These are phyloP conservation scores for Aspergillus fumigatus DNA, from an alignment of 2,329 filamentous ascomycete species.

Conservation along the genomic window DNA sequence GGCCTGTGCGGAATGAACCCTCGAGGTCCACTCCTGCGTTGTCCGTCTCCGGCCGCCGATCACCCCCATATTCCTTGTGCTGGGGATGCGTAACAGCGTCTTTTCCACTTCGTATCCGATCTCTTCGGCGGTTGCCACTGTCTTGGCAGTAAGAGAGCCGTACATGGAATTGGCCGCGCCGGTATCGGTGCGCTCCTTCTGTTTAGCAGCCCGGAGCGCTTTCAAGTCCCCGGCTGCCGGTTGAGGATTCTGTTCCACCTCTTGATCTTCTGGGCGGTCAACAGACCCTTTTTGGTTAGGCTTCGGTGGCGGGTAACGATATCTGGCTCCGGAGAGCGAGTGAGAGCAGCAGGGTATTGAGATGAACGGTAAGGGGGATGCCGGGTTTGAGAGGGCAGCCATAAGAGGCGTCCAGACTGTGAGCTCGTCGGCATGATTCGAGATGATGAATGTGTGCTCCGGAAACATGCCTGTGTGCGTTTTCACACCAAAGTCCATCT, in stretches of 20 bases:
- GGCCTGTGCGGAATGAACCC: conserved; percentile 19
- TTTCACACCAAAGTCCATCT: conserved; percentile 11
- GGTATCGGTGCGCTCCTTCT: conserved; percentile 25
- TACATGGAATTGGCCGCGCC: conserved; percentile 63
- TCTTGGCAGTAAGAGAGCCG: conserved; percentile 76
- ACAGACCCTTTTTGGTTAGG: conserved; percentile 27
- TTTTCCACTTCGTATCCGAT: conserved; percentile 74
- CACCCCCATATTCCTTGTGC: conserved; percentile 79
- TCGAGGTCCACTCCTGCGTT: conserved; percentile 25
- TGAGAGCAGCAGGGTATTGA: conserved; percentile 96
- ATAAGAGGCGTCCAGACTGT: conserved; percentile 94
- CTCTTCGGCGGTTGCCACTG: conserved; percentile 62
- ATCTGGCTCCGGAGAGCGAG: conserved; percentile 68
- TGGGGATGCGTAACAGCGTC: conserved; percentile 86
- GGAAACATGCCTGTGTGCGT: conserved; percentile 61
- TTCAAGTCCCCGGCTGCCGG: conserved; percentile 38
- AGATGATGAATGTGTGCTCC: conserved; percentile 80
- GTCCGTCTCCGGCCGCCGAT: conserved; percentile 55
- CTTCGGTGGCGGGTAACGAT: conserved; percentile 49
- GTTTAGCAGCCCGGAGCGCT: conserved; percentile 34
- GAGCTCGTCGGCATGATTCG: conserved; percentile 94
- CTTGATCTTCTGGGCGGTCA: conserved; percentile 15
- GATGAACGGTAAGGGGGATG: conserved; percentile 72
- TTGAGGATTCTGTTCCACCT: conserved; percentile 21
- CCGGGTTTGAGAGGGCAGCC: conserved; percentile 53